Evolutionary conservation across 106 monocot genomes (phyloP), one percentile per base, ranked within the genome.

Genomic region (Apostasia shenzhenica): DNA sequence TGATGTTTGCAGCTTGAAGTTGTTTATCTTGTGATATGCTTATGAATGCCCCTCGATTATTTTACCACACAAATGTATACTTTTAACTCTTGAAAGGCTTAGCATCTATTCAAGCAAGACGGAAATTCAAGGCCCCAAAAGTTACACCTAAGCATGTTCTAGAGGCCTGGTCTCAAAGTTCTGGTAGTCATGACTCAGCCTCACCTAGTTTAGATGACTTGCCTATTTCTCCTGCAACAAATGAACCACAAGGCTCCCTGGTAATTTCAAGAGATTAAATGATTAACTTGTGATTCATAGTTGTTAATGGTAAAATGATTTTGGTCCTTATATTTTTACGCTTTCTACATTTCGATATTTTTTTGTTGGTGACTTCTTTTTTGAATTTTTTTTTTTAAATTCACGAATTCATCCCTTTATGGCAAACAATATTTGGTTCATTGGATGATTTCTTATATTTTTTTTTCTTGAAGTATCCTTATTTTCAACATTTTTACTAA

Each of bases 121-220:
- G 95, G 71, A 92, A 95, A 77, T 95, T 92, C 78, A 86, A 55
- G 57, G 92, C 95, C 51, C 95, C 95, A 46, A 86, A 86, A 65
- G 14, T 69, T 66, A 86, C 54, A 59, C 70, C 44, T 47, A 85
- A 82, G 69, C 45, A 68, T 38, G 46, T 66, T 63, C 39, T 48
- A 14, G 37, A 56, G 53, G 74, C 74, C 67, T 70, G 70, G 54
- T 75, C 80, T 69, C 72, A 66, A 6, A 64, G 45, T 47, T 67
- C 55, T 43, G 53, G 56, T 62, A 65, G 26, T 48, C 48, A 73
- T 55, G 56, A 66, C 59, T 86, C 75, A 49, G 72, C 80, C 67
- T 57, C 68, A 50, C 74, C 72, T 71, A 41, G 45, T 63, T 83
- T 74, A 72, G 58, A 73, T 56, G 70, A 75, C 57, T 73, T 78